Base-by-base conservation (phyloP, 768 basidiomycete species). In the Hygrocybe coccinea region DNA sequence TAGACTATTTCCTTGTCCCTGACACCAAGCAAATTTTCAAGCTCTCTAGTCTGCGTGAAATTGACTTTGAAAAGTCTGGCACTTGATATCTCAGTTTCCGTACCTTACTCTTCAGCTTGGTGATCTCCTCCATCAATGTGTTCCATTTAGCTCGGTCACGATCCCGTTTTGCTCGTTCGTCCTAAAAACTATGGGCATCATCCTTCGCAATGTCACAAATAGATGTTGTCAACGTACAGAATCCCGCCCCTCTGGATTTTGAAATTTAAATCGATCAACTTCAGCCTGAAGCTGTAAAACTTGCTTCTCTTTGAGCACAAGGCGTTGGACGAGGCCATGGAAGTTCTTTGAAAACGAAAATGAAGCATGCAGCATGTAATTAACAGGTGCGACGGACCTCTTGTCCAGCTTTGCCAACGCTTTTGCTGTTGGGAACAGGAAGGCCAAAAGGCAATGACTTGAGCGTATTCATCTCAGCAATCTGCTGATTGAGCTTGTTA, bases 241-340 rank as follows among this genome's bases (percentile, higher is more conserved):
- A 59, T 89, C 87, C 22, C 79, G 74, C 1, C 68, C 67, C 47
- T 86, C 86, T 4, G 82, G 82, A 66, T 80, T 81, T 65, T 83
- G 79, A 4, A 75, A 71, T 60, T 80, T 83, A 60, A 85, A 69
- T 15, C 77, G 75, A 54, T 85, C 86, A 17, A 94, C 69, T 63
- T 93, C 87, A 3, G 78, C 77, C 64, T 86, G 85, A 1, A 95
- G 76, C 54, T 85, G 82, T 2, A 82, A 65, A 1, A 91, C 88
- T 67, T 93, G 83, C 63, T 88, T 91, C 72, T 97, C 93, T 67
- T 92, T 93, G 66, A 85, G 80, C 2, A 87, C 81, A 14, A 95
- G 75, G 9, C 89, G 83, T 63, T 91, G 89, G 8, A 92, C 82
- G 17, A 95, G 65, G 1, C 88, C 89, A 58, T 83, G 79, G 55